Percentiles rank a stretch among this genome's conserved stretches.
Conservation (phyloP, 768 basidiomycete genomes). For the Gelatoporia subvermispora region DNA sequence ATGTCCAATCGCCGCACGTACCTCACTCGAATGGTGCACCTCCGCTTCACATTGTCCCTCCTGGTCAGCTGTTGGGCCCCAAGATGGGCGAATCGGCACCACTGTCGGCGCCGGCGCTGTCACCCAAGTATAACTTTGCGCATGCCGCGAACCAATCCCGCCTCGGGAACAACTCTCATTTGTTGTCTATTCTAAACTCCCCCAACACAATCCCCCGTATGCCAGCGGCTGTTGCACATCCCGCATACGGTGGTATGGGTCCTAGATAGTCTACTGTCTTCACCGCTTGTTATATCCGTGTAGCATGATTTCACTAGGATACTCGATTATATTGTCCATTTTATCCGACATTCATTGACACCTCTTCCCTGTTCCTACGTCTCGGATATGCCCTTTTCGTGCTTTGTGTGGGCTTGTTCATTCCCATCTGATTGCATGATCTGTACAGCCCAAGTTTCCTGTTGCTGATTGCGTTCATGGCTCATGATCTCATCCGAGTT, state of each 20-base stretch:
- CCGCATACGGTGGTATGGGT: neutral
- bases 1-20: neutral
- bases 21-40: conserved; percentile 2
- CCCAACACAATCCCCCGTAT: conserved; percentile 17
- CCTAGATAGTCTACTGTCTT: conserved; percentile 17
- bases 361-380: too few relatives aligned
- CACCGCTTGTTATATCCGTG: conserved; percentile 13
- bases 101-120: conserved; percentile 5
- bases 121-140: conserved; percentile 2
- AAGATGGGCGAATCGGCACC: conserved; percentile 4
- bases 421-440: too few relatives aligned
- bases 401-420: too few relatives aligned
- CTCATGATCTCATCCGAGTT: neutral
- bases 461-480: too few relatives aligned
- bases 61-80: neutral
- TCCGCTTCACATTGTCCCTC: conserved; percentile 8
- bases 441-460: too few relatives aligned
- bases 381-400: too few relatives aligned
- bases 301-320: conserved; percentile 14
- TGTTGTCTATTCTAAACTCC: conserved; percentile 26
- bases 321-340: neutral
- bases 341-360: neutral
- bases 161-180: conserved; percentile 13
- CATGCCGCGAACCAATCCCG: conserved; percentile 9
- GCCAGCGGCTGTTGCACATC: neutral